Percentiles rank a stretch among this genome's conserved stretches.
These are phyloP conservation scores for Leptographium galeiforme DNA, from an alignment of 2,329 filamentous ascomycete species.

Conservation along the genomic window DNA sequence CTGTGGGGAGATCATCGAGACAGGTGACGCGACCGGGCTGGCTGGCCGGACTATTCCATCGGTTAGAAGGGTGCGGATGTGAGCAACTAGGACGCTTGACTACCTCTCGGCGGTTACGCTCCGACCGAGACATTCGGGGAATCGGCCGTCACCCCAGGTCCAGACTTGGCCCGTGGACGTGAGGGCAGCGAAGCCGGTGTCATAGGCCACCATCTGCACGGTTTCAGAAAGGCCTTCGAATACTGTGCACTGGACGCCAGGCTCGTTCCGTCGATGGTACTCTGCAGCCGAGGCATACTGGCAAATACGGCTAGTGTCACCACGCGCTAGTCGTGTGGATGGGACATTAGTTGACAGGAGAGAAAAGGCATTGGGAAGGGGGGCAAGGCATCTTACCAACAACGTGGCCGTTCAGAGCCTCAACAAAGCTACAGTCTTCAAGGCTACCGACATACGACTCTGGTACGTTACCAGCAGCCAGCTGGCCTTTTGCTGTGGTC, in stretches of 20 bases:
- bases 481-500: not conserved
- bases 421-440: constrained; percentile 6
- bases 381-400: constrained; percentile 14
- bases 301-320: constrained; percentile 14
- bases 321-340: constrained; percentile 9
- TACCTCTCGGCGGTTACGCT: constrained; percentile 25
- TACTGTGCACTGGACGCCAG: not conserved
- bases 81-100: not conserved
- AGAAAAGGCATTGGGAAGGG: not conserved
- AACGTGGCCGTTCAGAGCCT: constrained; percentile 17
- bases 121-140: constrained; percentile 41
- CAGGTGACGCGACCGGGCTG: constrained; percentile 32
- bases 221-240: constrained; percentile 17
- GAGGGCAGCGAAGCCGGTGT: constrained; percentile 35
- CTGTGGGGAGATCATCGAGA: constrained; percentile 36
- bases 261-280: not conserved
- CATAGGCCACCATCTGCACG: constrained; percentile 31
- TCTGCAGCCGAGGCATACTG: constrained; percentile 15
- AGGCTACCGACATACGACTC: too few relatives aligned
- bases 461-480: not conserved
- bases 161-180: constrained; percentile 29
- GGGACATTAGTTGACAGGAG: constrained; percentile 6
- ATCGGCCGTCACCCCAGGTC: constrained; percentile 46
- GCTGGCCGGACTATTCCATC: constrained; percentile 26
- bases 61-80: not conserved